phyloP scores from a whole-genome alignment of 306 rosid genomes.

The Echinosophora koreensis region DNA sequence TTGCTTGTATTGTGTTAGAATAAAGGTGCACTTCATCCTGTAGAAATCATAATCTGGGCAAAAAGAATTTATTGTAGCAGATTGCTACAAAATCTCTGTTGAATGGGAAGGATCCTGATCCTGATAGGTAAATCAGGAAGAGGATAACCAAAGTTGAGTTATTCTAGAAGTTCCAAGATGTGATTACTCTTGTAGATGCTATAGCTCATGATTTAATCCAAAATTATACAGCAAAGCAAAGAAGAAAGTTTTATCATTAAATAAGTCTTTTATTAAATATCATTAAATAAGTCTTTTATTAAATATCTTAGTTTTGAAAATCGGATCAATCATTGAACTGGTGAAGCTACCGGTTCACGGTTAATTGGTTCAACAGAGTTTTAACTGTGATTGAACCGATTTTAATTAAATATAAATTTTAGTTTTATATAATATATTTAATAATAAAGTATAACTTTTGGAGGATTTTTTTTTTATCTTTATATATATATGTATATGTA shows the following conservation, averaged over 20 bases:
- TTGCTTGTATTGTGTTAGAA: slow-evolving; percentile 29
- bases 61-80: neutral
- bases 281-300: neutral
- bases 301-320: no score
- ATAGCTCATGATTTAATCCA: neutral
- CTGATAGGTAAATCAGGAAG: neutral
- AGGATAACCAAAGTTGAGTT: neutral
- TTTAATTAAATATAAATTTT: no score
- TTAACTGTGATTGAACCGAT: no score
- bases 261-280: neutral
- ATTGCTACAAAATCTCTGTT: slow-evolving; percentile 19
- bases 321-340: no score
- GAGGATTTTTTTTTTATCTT: no score
- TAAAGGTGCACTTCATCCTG: slow-evolving; percentile 6
- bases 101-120: slow-evolving; percentile 5
- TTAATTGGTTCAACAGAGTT: no score
- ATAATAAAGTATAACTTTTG: no score
- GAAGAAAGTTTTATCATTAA: neutral
- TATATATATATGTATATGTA: no score
- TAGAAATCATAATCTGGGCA: neutral
- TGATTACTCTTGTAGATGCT: slow-evolving; percentile 7
- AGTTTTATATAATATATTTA: no score
- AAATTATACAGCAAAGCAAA: neutral
- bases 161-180: slow-evolving; percentile 17
- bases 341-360: no score